A percentile compares a stretch with the other conserved stretches of the same genome.
Evolutionary conservation across 164 flowering plant genomes (phyloP).

Genomic region (Malania oleifera): DNA sequence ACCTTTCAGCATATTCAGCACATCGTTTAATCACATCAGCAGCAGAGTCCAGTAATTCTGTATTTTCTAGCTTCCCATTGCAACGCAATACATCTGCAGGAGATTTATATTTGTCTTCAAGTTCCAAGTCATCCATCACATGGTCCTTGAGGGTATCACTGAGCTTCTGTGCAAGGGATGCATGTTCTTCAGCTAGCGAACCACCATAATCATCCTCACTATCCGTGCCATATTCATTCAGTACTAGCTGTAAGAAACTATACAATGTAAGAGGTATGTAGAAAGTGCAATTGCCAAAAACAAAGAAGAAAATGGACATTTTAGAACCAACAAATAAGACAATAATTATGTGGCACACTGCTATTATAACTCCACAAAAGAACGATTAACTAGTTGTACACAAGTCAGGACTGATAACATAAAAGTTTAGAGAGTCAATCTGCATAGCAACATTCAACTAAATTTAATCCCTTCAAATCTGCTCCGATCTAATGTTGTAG

Average conservation of each 20-base stretch:
- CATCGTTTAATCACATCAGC: constrained; percentile 56
- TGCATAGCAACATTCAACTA: too few species aligned
- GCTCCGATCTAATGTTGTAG: too few species aligned
- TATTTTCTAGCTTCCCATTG: constrained; percentile 19
- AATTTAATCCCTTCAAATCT: too few species aligned
- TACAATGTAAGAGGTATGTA: not conserved
- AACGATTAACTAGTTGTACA: too few species aligned
- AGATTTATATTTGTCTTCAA: constrained; percentile 41
- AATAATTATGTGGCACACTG: too few species aligned
- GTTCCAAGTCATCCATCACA: constrained; percentile 38
- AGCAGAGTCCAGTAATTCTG: constrained; percentile 37
- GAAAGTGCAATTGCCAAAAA: not conserved
- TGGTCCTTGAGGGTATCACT: constrained; percentile 40
- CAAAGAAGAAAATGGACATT: not conserved
- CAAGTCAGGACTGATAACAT: too few species aligned
- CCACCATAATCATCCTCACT: constrained; percentile 40
- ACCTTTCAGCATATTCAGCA: constrained; percentile 75
- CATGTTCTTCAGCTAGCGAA: constrained; percentile 38
- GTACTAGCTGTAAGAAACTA: constrained; percentile 49
- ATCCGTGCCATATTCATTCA: constrained; percentile 63
- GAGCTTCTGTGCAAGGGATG: constrained; percentile 53
- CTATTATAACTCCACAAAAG: too few species aligned
- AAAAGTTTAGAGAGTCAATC: too few species aligned
- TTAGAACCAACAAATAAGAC: too few species aligned
- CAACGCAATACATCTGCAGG: constrained; percentile 56